Base-by-base conservation (phyloP, 345 rosid genomes). In the Litchi chinensis region DNA sequence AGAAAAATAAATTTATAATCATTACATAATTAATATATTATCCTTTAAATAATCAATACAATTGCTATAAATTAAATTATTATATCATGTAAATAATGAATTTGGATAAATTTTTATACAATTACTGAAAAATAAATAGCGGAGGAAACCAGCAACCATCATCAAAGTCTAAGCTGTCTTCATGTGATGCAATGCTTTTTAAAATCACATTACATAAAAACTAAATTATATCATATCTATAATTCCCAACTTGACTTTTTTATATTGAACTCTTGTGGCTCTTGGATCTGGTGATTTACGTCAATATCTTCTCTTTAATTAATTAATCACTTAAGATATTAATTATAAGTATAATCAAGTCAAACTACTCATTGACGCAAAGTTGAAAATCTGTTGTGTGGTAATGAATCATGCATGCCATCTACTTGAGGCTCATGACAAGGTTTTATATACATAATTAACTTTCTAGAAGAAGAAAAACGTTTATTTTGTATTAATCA, bases 231-330 rank as follows among this genome's bases (percentile, higher is more conserved):
- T 69, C 18, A 41, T 2, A n/a, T 43, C 18, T 46, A 69, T 43
- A 44, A 69, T 44, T 43, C 57, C 57, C 32, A 69, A 69, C 73
- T 69, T 69, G 73, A 44, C 52, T 32, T 43, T 66, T 66, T 66
- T 32, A 6, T 66, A 32, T 39, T 39, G 8, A 39, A 28, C 8
- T 5, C 11, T 69, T 21, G 37, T 28, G 24, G 43, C 70, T 69
- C 73, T 69, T 69, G 73, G 73, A 69, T 69, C 73, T 44, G 54
- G 37, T 11, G 73, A 43, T 69, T 69, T 11, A 4, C 5, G 71
- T 68, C 28, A 68, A n/a, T 68, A 54, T 41, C 6, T 44, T 44
- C 56, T 69, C 37, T 22, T 69, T 22, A 69, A 43, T 41, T 68
- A 46, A 68, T 39, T 18, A 24, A 8, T 50, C 15, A 50, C n/a